Percentiles rank a stretch among this genome's conserved stretches.
phyloP scores from a whole-genome alignment of 2,329 filamentous ascomycete species.

The Pseudogymnoascus sp. region DNA sequence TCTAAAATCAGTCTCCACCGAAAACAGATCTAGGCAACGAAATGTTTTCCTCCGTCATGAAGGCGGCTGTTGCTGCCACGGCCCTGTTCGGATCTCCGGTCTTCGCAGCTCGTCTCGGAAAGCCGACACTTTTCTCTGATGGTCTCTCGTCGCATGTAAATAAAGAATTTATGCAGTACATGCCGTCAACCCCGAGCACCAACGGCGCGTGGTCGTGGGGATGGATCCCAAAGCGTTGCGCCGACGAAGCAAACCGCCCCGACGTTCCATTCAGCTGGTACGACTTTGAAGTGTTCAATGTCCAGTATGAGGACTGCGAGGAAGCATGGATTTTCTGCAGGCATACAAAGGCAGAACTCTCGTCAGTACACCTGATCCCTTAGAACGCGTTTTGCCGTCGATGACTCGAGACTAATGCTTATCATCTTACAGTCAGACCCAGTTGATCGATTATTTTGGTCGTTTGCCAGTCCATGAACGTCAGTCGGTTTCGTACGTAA shows the following conservation, averaged over 20 bases:
- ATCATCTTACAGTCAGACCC: constrained; percentile 6
- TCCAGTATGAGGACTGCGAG: constrained; percentile 24
- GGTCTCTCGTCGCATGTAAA: constrained; percentile 1
- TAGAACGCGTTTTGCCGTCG: background rate
- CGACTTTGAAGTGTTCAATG: constrained; percentile 23
- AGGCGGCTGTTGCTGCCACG: background rate
- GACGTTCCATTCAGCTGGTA: constrained; percentile 10
- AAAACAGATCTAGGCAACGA: background rate
- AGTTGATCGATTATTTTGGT: constrained; percentile 18
- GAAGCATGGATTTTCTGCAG: constrained; percentile 27
- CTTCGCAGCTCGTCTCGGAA: background rate
- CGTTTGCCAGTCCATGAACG: constrained; percentile 26
- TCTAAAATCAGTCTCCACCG: background rate
- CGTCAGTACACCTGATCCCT: background rate
- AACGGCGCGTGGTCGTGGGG: background rate
- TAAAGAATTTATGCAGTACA: background rate
- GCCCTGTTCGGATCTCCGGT: background rate
- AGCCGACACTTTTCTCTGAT: background rate
- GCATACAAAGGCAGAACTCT: constrained; percentile 21
- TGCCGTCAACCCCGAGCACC: background rate
- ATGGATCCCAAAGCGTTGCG: constrained; percentile 2
- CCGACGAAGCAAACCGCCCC: background rate
- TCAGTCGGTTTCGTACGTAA: constrained; percentile 20
- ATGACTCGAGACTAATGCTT: background rate
- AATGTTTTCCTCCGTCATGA: background rate